These are phyloP conservation scores for Exophiala xenobiotica DNA, from an alignment of 2,329 filamentous ascomycete species.

Conservation along the genomic window DNA sequence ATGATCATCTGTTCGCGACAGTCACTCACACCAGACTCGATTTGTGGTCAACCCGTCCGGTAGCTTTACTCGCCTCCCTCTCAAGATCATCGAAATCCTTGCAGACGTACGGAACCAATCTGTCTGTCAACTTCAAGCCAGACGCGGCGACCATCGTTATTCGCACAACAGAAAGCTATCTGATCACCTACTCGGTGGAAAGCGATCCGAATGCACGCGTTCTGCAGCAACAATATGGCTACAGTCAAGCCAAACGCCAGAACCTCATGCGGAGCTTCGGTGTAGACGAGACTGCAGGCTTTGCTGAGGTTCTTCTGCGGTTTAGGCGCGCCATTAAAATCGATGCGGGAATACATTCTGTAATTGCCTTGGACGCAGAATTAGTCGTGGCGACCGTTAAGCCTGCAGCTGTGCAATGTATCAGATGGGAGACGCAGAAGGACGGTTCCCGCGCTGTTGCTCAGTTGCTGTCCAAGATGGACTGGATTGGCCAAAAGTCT, in stretches of 20 bases:
- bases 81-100: slow-evolving; percentile 79
- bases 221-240: slow-evolving; percentile 75
- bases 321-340: slow-evolving; percentile 99
- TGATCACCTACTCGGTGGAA: slow-evolving; percentile 92
- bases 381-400: slow-evolving; percentile 87
- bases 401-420: slow-evolving; percentile 93
- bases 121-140: slow-evolving; percentile 79
- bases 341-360: slow-evolving; percentile 87
- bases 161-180: slow-evolving; percentile 78
- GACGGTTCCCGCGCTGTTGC: slow-evolving; percentile 83
- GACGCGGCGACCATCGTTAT: slow-evolving; percentile 91
- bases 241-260: slow-evolving; percentile 48
- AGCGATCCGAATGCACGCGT: slow-evolving; percentile 79
- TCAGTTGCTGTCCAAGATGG: slow-evolving; percentile 82
- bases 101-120: slow-evolving; percentile 78
- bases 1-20: slow-evolving; percentile 80
- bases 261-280: slow-evolving; percentile 57
- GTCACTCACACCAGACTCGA: slow-evolving; percentile 82
- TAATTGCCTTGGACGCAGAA: slow-evolving; percentile 87
- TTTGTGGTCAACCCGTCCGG: slow-evolving; percentile 98
- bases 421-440: slow-evolving; percentile 86
- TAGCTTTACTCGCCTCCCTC: slow-evolving; percentile 81
- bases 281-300: slow-evolving; percentile 76
- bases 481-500: slow-evolving; percentile 76
- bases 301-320: slow-evolving; percentile 82